Evolutionary conservation across 768 basidiomycete genomes (phyloP).

Genomic region (Hortiboletus campestris): DNA sequence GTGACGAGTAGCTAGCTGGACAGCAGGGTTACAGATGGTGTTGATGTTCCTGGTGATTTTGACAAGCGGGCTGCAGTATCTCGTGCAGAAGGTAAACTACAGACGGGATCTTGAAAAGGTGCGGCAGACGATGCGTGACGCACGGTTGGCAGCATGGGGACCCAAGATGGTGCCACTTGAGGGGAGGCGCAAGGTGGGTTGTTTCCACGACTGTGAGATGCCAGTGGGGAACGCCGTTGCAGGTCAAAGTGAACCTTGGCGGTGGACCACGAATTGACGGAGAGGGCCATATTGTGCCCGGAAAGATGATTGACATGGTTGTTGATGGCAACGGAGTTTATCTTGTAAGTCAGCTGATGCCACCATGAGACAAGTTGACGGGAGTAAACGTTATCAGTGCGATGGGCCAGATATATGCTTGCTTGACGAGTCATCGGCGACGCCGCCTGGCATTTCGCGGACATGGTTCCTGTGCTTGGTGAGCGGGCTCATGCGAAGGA

Average conservation of each 20-base stretch:
- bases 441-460: slow-evolving; percentile 50
- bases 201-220: not conserved
- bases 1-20: not conserved
- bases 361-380: slow-evolving; percentile 10
- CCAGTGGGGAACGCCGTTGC: slow-evolving; percentile 7
- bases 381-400: slow-evolving; percentile 40
- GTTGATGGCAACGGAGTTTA: slow-evolving; percentile 76
- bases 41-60: slow-evolving; percentile 72
- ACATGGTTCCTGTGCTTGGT: slow-evolving; percentile 70
- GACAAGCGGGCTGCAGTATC: slow-evolving; percentile 78
- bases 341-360: slow-evolving; percentile 52
- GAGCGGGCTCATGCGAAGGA: slow-evolving; percentile 20
- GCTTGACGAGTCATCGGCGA: slow-evolving; percentile 58
- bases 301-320: slow-evolving; percentile 71
- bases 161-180: slow-evolving; percentile 62
- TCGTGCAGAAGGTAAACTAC: slow-evolving; percentile 78
- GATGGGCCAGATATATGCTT: slow-evolving; percentile 57
- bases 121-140: slow-evolving; percentile 55
- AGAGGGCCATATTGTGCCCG: slow-evolving; percentile 49
- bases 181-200: slow-evolving; percentile 65
- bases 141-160: slow-evolving; percentile 80
- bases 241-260: slow-evolving; percentile 75
- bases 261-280: slow-evolving; percentile 50
- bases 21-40: slow-evolving; percentile 54
- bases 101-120: slow-evolving; percentile 70